A percentile compares a stretch with the other conserved stretches of the same genome.
These are phyloP conservation scores for Exophiala sideris DNA, from an alignment of 2,329 filamentous ascomycete species.

Conservation along the genomic window DNA sequence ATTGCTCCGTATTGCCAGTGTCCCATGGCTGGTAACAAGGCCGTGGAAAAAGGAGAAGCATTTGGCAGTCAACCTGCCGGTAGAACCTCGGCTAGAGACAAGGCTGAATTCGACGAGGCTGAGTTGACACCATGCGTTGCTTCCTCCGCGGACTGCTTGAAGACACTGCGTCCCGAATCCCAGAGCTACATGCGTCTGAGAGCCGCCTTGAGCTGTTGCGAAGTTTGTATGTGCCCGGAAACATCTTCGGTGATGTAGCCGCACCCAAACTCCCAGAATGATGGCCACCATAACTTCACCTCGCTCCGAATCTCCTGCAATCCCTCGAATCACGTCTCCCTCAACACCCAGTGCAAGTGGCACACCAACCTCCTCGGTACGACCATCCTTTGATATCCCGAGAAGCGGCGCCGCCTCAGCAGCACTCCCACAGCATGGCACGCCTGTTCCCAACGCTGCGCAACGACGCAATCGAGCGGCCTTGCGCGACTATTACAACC, in stretches of 20 bases:
- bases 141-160: neutral
- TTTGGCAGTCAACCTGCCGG: neutral
- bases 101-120: neutral
- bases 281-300: slow-evolving; percentile 62
- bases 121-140: neutral
- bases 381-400: slow-evolving; percentile 66
- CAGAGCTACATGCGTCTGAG: neutral
- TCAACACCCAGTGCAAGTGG: slow-evolving; percentile 45
- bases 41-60: neutral
- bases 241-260: neutral
- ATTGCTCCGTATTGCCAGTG: too few relatives aligned
- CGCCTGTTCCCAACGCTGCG: slow-evolving; percentile 61
- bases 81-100: neutral
- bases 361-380: slow-evolving; percentile 70
- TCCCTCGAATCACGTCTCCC: slow-evolving; percentile 32
- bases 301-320: slow-evolving; percentile 32
- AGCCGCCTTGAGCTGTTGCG: neutral
- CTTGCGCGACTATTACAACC: slow-evolving; percentile 90
- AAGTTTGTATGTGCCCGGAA: neutral
- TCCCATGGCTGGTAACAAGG: too few relatives aligned
- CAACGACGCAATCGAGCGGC: slow-evolving; percentile 73
- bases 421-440: slow-evolving; percentile 37
- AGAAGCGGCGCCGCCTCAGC: slow-evolving; percentile 39
- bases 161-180: neutral
- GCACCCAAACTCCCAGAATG: slow-evolving; percentile 5